Base-by-base conservation (phyloP, 2,329 filamentous ascomycete species). In the Pyrenophora seminiperda region DNA sequence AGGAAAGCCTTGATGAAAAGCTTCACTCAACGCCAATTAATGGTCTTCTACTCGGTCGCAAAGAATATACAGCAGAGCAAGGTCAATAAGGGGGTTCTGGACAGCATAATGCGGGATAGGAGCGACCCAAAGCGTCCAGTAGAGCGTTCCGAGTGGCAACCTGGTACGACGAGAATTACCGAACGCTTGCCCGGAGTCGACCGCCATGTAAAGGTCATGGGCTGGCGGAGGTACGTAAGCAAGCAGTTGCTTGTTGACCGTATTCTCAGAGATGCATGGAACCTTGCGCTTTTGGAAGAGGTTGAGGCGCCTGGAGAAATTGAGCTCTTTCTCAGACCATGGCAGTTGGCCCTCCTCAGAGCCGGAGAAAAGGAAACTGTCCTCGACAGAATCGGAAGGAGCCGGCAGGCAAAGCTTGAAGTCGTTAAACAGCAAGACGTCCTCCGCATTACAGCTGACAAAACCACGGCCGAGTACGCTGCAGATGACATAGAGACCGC, bases 371-470 rank as follows among this genome's bases (percentile, higher is more conserved):
- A 39, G 17, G 53, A 63, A 14, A 65, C 55, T 3, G 38, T 50
- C 7, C 54, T 75, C 7, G 63, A 71, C 33, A 52, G 53, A 6
- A 67, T 75, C 15, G 59, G 63, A 17, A 40, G 40, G n/a, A 39
- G 43, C 17, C 61, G 72, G 11, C 67, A 59, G 24, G 69, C 60
- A 18, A 73, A 61, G 24, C 42, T 73, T 7, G 65, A 74, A 30
- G 51, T 69, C 13, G 57, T 64, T 29, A 43, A 50, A 27, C 45
- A 52, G 3, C 56, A 67, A 29, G 58, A 56, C 29, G 53, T 72
- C 14, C 42, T 75, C 9, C 68, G 72, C 15, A 72, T 75, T 24
- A 74, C 67, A 6, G 71, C 70, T 22, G 66, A 72, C 45, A 73
- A 72, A 38, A 67, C 46, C 37, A 70, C 61, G 18, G 67, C 70